A percentile compares a stretch with the other conserved stretches of the same genome.
phyloP scores from a whole-genome alignment of 2,329 filamentous ascomycete genomes.

The Fusarium verticillioides region DNA sequence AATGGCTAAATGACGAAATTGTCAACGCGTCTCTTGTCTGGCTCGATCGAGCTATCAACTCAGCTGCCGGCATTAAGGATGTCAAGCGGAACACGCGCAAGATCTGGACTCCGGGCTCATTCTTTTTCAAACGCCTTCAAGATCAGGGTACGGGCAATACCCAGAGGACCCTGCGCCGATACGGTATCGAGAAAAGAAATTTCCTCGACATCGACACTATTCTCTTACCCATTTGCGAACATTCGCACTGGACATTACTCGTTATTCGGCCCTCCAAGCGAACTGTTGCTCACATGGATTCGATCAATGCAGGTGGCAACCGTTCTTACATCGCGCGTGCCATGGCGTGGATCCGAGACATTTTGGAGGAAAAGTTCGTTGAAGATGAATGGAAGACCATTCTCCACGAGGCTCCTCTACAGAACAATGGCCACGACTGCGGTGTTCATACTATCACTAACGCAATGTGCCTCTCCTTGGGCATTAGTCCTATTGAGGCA shows the following conservation, averaged over 20 bases:
- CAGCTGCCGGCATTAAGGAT: constrained; percentile 63
- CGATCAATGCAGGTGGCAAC: constrained; percentile 60
- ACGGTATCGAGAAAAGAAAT: constrained; percentile 67
- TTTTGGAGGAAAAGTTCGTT: constrained; percentile 65
- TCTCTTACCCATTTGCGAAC: constrained; percentile 74
- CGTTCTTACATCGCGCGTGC: constrained; percentile 55
- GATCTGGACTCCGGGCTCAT: constrained; percentile 72
- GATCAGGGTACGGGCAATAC: constrained; percentile 59
- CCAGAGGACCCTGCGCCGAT: constrained; percentile 66
- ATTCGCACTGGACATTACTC: constrained; percentile 77
- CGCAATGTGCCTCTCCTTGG: constrained; percentile 69
- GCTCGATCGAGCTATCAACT: constrained; percentile 69
- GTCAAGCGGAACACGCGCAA: constrained; percentile 62
- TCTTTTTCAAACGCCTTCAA: constrained; percentile 69
- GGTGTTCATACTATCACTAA: constrained; percentile 83
- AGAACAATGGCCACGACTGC: constrained; percentile 78
- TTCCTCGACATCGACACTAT: constrained; percentile 74
- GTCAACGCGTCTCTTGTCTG: constrained; percentile 74
- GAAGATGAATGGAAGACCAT: constrained; percentile 69
- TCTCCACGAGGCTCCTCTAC: constrained; percentile 61
- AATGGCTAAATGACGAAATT: constrained; percentile 82
- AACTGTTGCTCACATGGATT: constrained; percentile 77
- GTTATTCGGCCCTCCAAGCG: constrained; percentile 71
- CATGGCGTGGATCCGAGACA: constrained; percentile 66
- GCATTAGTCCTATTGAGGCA: constrained; percentile 60